Evolutionary conservation across 2,329 filamentous ascomycete genomes (phyloP).

Genomic region (Hysterium pulicare): DNA sequence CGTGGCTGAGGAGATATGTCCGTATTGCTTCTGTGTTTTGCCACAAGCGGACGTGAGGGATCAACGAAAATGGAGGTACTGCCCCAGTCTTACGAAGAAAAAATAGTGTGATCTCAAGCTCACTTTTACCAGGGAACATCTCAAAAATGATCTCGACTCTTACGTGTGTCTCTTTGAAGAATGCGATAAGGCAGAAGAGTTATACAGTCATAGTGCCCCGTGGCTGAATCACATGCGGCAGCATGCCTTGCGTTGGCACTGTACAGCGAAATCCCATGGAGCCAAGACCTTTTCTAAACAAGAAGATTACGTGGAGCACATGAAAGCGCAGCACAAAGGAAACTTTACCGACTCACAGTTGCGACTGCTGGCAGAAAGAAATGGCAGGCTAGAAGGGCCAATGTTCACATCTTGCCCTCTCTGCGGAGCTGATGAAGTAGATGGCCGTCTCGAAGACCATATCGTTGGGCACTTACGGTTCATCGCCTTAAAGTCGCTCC

Average conservation of each 20-base stretch:
- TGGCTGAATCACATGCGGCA: background rate
- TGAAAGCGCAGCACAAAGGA: background rate
- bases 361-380: background rate
- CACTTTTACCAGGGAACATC: background rate
- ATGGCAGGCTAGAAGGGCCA: background rate
- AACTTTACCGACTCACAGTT: background rate
- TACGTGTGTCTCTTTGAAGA: background rate
- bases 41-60: background rate
- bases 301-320: background rate
- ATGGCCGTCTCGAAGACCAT: background rate
- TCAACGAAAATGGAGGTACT: background rate
- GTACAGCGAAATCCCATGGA: background rate
- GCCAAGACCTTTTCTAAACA: background rate
- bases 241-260: background rate
- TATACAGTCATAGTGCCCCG: background rate
- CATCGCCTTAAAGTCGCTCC: background rate
- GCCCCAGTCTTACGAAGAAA: background rate
- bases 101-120: background rate
- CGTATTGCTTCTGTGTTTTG: background rate
- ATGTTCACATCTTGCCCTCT: background rate
- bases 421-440: background rate
- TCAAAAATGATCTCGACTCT: background rate
- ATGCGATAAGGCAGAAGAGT: background rate
- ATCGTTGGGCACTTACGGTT: background rate
- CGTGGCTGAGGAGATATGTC: background rate